These are phyloP conservation scores for Xylariaceae sp. DNA, from an alignment of 2,329 filamentous ascomycete genomes.

Conservation along the genomic window DNA sequence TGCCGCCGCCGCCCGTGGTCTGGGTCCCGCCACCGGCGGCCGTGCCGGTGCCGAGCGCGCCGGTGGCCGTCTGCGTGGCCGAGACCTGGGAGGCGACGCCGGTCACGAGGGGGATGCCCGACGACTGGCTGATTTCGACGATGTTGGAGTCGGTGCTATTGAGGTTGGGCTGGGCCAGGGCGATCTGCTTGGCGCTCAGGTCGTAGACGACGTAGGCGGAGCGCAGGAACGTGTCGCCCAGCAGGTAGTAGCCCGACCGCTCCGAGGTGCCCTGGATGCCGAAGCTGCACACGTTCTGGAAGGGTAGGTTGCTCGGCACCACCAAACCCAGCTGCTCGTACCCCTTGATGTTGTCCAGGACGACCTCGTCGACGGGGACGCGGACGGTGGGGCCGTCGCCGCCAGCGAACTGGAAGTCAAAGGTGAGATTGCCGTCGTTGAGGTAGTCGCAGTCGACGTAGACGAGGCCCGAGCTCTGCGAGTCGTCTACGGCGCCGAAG, in stretches of 20 bases:
- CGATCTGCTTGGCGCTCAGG: constrained; percentile 41
- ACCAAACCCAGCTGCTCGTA: constrained; percentile 14
- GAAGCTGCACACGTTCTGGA: constrained; percentile 43
- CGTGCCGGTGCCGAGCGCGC: constrained; percentile 5
- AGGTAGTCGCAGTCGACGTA: constrained; percentile 34
- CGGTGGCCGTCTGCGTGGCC: constrained; percentile 13
- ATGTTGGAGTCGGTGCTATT: constrained; percentile 37
- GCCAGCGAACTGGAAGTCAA: constrained; percentile 35
- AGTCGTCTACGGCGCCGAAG: constrained; percentile 32
- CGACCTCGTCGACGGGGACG: constrained; percentile 27
- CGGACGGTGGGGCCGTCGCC: constrained; percentile 23
- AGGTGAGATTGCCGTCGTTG: constrained; percentile 20
- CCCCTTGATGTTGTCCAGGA: constrained; percentile 30
- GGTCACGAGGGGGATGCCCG: constrained; percentile 33
- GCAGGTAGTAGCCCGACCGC: constrained; percentile 31
- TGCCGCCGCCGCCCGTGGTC: constrained; percentile 7
- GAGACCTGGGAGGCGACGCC: constrained; percentile 33
- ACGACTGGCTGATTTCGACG: constrained; percentile 34
- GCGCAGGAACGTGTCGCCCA: constrained; percentile 41
- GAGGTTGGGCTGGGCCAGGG: constrained; percentile 44
- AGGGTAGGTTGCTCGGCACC: constrained; percentile 26
- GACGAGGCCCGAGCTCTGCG: constrained; percentile 26
- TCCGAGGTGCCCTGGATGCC: constrained; percentile 42
- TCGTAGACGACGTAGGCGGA: constrained; percentile 50
- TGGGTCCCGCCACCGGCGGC: constrained; percentile 7